phyloP scores from a whole-genome alignment of 805 yeast species.

The Myxozyma geophila region DNA sequence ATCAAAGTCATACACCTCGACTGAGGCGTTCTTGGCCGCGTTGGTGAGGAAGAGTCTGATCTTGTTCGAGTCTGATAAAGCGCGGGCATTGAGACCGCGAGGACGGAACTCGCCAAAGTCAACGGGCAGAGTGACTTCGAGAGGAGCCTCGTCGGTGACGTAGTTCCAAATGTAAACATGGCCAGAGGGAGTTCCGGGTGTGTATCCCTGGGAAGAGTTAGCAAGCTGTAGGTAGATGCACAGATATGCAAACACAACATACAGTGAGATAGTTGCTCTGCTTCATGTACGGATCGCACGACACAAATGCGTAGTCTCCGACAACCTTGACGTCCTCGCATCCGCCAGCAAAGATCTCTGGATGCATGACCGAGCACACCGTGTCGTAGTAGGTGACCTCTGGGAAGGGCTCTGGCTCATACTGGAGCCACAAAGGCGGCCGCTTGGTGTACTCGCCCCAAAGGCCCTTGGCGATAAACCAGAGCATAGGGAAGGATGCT shows the following conservation, averaged over 20 bases:
- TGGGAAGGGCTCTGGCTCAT: conserved; percentile 35
- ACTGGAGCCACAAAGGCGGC: conserved; percentile 32
- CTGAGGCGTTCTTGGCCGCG: conserved; percentile 33
- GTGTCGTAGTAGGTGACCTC: conserved; percentile 30
- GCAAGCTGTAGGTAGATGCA: background rate
- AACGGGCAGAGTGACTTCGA: conserved; percentile 19
- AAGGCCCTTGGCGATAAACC: conserved; percentile 33
- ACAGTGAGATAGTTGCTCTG: conserved; percentile 32
- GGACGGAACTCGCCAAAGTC: conserved; percentile 36
- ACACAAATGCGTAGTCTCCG: conserved; percentile 33
- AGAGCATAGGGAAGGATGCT: conserved; percentile 32
- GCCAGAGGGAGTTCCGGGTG: conserved; percentile 27
- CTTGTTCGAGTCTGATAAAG: conserved; percentile 12
- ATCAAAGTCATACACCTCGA: conserved; percentile 32
- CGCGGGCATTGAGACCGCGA: conserved; percentile 27
- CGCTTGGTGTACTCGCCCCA: conserved; percentile 36
- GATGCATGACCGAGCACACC: conserved; percentile 25
- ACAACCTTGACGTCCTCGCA: conserved; percentile 34
- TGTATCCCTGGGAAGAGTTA: conserved; percentile 17
- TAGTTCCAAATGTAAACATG: conserved; percentile 35
- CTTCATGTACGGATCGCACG: conserved; percentile 35
- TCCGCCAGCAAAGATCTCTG: conserved; percentile 25
- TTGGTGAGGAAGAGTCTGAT: conserved; percentile 33
- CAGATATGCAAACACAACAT: background rate
- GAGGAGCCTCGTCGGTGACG: conserved; percentile 27